Evolutionary conservation across 2,329 filamentous ascomycete species (phyloP), one percentile per base, ranked within the genome.

Genomic region (Tolypocladium tropicale): DNA sequence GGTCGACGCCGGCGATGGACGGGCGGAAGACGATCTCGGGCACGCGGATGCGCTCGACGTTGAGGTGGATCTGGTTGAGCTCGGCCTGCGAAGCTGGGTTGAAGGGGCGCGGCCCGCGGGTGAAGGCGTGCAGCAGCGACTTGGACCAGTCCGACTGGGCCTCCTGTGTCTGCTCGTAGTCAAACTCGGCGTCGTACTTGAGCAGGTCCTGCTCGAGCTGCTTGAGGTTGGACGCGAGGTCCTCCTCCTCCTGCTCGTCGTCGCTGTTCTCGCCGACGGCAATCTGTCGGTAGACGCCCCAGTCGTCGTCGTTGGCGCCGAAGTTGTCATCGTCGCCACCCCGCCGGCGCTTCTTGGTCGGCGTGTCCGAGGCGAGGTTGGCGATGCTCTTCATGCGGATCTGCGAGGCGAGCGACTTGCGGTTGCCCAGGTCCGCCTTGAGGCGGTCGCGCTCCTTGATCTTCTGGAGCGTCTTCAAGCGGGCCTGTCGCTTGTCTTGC

Each of bases 371-470:
- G 3, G 94, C 94, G 1, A 99, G 85, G 67, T 96, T 96, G 58
- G 94, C 94, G 57, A 99, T 91, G 53, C 87, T 93, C 75, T 97
- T 97, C 94, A 99, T 99, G 60, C 94, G 89, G 74, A 95, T 95
- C 71, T 97, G 93, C 56, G 89, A 94, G 10, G 94, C 94, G 23
- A 96, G 84, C 0, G 92, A 96, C 72, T 99, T 99, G 67, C 94
- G 89, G 72, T 97, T 97, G 56, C 93, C 92, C 1, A 96, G 82
- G 67, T 99, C 94, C 48, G 91, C 90, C 74, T 96, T 96, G 59
- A 96, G 81, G 21, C 92, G 84, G 65, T 97, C 91, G 54, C 91
- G 86, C 63, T 97, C 93, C 71, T 95, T 96, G 71, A 99, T 95
- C 71, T 85, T 90, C 65, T 90, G 80, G 3, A 96, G 77, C 25